phyloP scores from a whole-genome alignment of 176 grass and related monocot species.

The Phyllostachys edulis region DNA sequence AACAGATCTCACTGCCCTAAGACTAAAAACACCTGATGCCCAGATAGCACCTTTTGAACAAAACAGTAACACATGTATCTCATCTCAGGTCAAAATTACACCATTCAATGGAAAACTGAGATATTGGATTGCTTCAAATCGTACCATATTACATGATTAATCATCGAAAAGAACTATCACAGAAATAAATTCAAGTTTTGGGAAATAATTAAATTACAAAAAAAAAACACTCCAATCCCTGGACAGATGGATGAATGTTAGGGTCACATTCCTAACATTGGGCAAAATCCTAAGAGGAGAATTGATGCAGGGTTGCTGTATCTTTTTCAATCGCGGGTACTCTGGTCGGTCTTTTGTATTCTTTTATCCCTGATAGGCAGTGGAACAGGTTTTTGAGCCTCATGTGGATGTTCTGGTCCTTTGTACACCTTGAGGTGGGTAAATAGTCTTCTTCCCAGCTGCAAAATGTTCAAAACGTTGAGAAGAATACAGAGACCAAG shows the following conservation, averaged over 20 bases:
- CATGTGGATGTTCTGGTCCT: conserved; percentile 86
- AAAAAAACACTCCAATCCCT: conserved; percentile 24
- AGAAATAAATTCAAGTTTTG: neutral
- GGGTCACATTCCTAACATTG: conserved; percentile 8
- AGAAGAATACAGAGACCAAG: neutral
- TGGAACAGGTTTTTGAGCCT: conserved; percentile 76
- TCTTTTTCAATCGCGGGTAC: conserved; percentile 9
- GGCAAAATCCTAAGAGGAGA: neutral
- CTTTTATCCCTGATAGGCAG: conserved; percentile 91
- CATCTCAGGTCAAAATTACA: conserved; percentile 19
- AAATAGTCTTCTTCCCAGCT: conserved; percentile 92
- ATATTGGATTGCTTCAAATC: conserved; percentile 6
- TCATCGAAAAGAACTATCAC: neutral
- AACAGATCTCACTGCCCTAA: too few species aligned
- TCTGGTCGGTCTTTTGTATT: conserved; percentile 55
- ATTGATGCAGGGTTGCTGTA: neutral
- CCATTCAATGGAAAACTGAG: neutral
- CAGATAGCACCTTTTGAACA: neutral
- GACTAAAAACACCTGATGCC: neutral
- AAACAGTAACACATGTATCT: neutral
- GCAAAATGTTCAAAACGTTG: conserved; percentile 22
- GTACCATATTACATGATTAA: conserved; percentile 16
- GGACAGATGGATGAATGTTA: conserved; percentile 17
- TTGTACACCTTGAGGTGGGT: conserved; percentile 98
- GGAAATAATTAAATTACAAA: conserved; percentile 25